Base-by-base conservation (phyloP, 768 basidiomycete species). In the Mycena polygramma region DNA sequence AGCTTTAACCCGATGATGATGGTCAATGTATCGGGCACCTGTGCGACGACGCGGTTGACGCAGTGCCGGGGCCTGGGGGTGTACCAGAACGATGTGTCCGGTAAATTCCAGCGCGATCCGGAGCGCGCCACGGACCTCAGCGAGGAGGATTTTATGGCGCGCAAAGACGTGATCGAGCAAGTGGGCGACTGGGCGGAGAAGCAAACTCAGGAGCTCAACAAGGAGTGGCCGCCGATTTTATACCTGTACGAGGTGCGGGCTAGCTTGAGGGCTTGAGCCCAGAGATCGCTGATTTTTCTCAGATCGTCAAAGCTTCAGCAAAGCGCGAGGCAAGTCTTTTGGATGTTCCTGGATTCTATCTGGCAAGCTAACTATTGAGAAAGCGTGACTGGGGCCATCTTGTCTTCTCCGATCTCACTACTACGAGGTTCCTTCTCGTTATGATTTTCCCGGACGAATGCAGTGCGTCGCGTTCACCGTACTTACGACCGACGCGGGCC, bases 331-430 rank as follows among this genome's bases (percentile, higher is more conserved):
- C 75, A 53, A 61, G 73, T 66, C 20, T 36, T 39, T 37, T 20
- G 52, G 5, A n/a, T 10, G 35, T 24, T 2, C 7, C 9, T 62
- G 37, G 4, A 8, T 41, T 57, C 20, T 41, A 20, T n/a, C 30
- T 30, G 30, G 26, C 39, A 11, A n/a, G 36, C 35, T 65, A n/a
- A 59, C n/a, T n/a, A n/a, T 20, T 43, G 15, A 0, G 19, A 49
- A 67, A 81, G 78, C 69, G 77, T 48, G 80, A 81, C 63, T 80
- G 80, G 79, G 80, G 80, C 11, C 78, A 81, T 75, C 62, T 81
- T 4, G 49, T 81, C 4, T 81, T 80, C 66, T 75, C 70, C 7
- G 77, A 80, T 48, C 19, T 63, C 37, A 79, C 78, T 2, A 72
- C 72, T 14, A 77, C 75, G 8, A 68, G 72, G 11, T 78, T 77